These are phyloP conservation scores for Colletotrichum sp. DNA, from an alignment of 2,329 filamentous ascomycete species.

Conservation along the genomic window DNA sequence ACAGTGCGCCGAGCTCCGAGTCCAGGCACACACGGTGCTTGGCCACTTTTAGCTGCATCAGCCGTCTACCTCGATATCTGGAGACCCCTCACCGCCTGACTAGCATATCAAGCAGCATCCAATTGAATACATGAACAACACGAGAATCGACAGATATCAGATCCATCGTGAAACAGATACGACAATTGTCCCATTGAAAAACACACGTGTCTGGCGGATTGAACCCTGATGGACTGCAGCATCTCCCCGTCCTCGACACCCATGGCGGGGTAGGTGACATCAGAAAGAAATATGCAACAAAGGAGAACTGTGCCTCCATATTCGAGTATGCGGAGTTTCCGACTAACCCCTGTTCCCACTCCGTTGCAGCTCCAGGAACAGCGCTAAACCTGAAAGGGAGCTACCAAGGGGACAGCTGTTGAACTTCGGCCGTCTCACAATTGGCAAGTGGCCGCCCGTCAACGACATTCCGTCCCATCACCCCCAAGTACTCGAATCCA, in stretches of 20 bases:
- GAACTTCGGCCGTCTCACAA: conserved; percentile 17
- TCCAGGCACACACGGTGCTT: background rate
- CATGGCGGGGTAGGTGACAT: conserved; percentile 7
- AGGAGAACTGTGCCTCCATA: background rate
- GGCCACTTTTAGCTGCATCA: background rate
- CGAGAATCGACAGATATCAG: background rate
- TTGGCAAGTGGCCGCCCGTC: background rate
- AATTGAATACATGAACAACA: background rate
- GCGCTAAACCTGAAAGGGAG: conserved; percentile 22
- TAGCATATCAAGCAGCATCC: background rate
- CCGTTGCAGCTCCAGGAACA: background rate
- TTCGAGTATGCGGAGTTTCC: background rate
- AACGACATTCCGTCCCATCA: background rate
- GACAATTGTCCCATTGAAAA: background rate
- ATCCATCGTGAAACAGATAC: background rate
- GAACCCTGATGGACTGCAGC: background rate
- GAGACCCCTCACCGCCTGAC: background rate
- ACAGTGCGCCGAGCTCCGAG: background rate
- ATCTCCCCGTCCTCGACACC: background rate
- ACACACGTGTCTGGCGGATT: background rate
- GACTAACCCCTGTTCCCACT: background rate
- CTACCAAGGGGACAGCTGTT: conserved; percentile 32
- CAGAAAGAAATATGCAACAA: background rate
- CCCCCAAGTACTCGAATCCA: background rate
- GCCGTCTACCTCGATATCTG: background rate